phyloP scores from a whole-genome alignment of 768 basidiomycete genomes.

The Russula foetens region DNA sequence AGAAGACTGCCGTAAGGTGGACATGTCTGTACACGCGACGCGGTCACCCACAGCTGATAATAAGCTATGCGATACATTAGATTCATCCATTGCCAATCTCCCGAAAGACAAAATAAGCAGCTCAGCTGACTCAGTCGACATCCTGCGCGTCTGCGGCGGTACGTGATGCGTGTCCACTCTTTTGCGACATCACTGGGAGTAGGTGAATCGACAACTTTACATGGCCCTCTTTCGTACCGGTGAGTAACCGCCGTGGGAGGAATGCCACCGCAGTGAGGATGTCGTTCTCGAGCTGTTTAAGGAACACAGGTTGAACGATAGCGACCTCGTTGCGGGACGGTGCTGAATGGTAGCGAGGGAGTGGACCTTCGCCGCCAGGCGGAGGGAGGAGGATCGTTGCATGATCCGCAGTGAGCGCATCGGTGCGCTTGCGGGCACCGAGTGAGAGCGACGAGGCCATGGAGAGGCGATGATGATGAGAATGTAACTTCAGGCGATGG shows the following conservation, averaged over 20 bases:
- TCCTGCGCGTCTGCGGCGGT: constrained; percentile 7
- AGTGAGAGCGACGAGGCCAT: constrained; percentile 75
- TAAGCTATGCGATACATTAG: constrained; percentile 13
- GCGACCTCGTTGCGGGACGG: constrained; percentile 88
- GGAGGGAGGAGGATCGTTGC: constrained; percentile 51
- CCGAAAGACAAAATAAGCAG: background rate
- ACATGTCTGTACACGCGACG: background rate
- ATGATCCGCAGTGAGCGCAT: constrained; percentile 31
- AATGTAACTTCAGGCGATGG: constrained; percentile 74
- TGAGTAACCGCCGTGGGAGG: too few relatives aligned
- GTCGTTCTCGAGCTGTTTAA: constrained; percentile 77
- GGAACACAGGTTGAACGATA: constrained; percentile 83
- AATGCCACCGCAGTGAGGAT: constrained; percentile 69
- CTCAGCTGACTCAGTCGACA: constrained; percentile 11
- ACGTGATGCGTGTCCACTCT: constrained; percentile 9
- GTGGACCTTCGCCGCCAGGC: constrained; percentile 33
- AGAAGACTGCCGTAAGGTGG: background rate
- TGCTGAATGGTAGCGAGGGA: constrained; percentile 71
- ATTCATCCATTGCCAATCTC: background rate
- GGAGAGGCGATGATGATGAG: constrained; percentile 67
- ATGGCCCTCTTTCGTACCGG: too few relatives aligned
- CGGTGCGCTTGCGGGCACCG: constrained; percentile 45
- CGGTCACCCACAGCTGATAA: background rate
- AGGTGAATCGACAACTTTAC: too few relatives aligned
- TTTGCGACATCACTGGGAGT: too few relatives aligned